Base-by-base conservation (phyloP, 257 asterid species). In the Avicennia marina region DNA sequence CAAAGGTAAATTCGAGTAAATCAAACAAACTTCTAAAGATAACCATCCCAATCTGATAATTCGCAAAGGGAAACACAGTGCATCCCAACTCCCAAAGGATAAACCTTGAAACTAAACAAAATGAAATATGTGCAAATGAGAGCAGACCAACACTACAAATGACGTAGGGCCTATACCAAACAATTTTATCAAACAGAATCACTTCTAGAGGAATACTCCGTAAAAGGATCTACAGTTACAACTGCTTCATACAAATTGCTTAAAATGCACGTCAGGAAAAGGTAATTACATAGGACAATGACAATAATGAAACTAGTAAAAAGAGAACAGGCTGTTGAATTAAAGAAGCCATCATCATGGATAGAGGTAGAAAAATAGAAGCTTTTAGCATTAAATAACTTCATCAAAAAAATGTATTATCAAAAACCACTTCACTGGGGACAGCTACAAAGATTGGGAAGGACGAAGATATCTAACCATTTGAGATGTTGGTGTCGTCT, bases 401-500 rank as follows among this genome's bases (percentile, higher is more conserved):
- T n/a, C n/a, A n/a, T n/a, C n/a, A n/a, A n/a, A n/a, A n/a, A n/a
- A n/a, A n/a, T n/a, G n/a, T n/a, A n/a, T n/a, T n/a, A n/a, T n/a
- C n/a, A n/a, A n/a, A n/a, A n/a, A n/a, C n/a, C n/a, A n/a, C n/a
- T n/a, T n/a, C n/a, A n/a, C n/a, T n/a, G n/a, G n/a, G n/a, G n/a
- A n/a, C n/a, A n/a, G n/a, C n/a, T n/a, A n/a, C n/a, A n/a, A n/a
- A n/a, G n/a, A 43, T 39, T 33, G 32, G 55, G 45, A 38, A 18
- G 65, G 44, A 51, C 8, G 40, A 69, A 51, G 25, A 38, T 54
- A 53, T 72, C 86, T 75, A 16, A 90, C 95, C 95, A 85, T 81
- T 78, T 87, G 98, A 46, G 96, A 73, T 56, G 75, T 78, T 21
- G 95, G 81, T 41, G 88, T 77, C 5, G 82, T 78, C 73, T 90